phyloP scores from a whole-genome alignment of 2,329 filamentous ascomycete species.

The Anisogramma anomala region DNA sequence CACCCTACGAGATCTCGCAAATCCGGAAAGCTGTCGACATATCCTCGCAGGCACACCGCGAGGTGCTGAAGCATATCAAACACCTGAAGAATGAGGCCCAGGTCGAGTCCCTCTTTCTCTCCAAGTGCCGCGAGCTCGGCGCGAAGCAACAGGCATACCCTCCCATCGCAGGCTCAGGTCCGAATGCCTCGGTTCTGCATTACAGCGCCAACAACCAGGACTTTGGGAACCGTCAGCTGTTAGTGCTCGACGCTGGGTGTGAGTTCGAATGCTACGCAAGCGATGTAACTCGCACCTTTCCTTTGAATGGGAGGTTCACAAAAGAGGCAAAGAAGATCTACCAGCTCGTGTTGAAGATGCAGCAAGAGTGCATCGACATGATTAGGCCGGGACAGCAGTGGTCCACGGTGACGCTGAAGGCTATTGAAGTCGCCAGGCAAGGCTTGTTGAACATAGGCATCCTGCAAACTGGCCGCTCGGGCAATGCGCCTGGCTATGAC shows the following conservation, averaged over 20 bases:
- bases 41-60: conserved; percentile 64
- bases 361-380: conserved; percentile 57
- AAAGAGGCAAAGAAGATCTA: conserved; percentile 63
- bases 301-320: conserved; percentile 58
- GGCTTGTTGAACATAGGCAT: conserved; percentile 64
- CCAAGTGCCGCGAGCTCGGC: conserved; percentile 59
- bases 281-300: conserved; percentile 83
- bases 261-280: conserved; percentile 80
- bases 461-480: conserved; percentile 45
- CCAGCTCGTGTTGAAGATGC: conserved; percentile 69
- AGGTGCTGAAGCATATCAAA: conserved; percentile 54
- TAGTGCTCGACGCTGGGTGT: conserved; percentile 79
- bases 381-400: conserved; percentile 60
- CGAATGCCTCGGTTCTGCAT: conserved; percentile 77
- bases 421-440: conserved; percentile 58
- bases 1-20: conserved; percentile 71
- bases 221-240: conserved; percentile 56
- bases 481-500: conserved; percentile 41
- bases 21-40: conserved; percentile 73
- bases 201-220: conserved; percentile 71
- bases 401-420: conserved; percentile 60
- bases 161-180: conserved; percentile 74
- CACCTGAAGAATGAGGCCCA: conserved; percentile 66
- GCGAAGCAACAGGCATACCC: conserved; percentile 74
- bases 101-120: conserved; percentile 66